These are phyloP conservation scores for Parafenestella ontariensis DNA, from an alignment of 2,329 filamentous ascomycete genomes.

Conservation along the genomic window DNA sequence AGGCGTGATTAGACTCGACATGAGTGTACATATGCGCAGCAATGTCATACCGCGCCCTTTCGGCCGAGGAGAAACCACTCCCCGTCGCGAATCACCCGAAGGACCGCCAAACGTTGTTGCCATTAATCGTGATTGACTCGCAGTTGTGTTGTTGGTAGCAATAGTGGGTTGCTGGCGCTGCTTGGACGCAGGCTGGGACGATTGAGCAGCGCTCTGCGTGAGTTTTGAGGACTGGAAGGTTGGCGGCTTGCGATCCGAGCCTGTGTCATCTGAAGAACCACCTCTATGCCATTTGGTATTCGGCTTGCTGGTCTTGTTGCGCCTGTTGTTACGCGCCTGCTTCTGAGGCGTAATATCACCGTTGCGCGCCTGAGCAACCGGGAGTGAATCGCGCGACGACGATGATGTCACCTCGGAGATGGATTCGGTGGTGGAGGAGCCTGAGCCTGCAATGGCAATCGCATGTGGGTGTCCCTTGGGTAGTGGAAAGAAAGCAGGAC, in stretches of 20 bases:
- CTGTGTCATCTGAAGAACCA: slow-evolving; percentile 38
- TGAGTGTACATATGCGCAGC: slow-evolving; percentile 5
- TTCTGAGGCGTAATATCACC: slow-evolving; percentile 35
- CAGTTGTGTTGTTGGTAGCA: slow-evolving; percentile 21
- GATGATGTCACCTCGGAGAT: slow-evolving; percentile 40
- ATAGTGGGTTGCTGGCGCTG: slow-evolving; percentile 22
- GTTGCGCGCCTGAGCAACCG: slow-evolving; percentile 30
- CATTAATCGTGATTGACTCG: slow-evolving; percentile 41
- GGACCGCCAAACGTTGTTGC: slow-evolving; percentile 46
- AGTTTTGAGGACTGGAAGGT: slow-evolving; percentile 26
- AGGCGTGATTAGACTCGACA: slow-evolving; percentile 27
- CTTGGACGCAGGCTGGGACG: slow-evolving; percentile 26
- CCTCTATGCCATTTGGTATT: slow-evolving; percentile 41
- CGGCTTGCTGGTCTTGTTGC: slow-evolving; percentile 34
- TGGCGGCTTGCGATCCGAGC: slow-evolving; percentile 31
- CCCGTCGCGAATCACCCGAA: slow-evolving; percentile 51
- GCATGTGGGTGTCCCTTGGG: slow-evolving; percentile 34
- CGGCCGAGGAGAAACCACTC: slow-evolving; percentile 52
- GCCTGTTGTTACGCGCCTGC: slow-evolving; percentile 34
- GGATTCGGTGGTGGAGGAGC: slow-evolving; percentile 32
- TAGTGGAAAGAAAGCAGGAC: slow-evolving; percentile 16
- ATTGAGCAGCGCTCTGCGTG: slow-evolving; percentile 19
- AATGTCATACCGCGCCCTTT: slow-evolving; percentile 51
- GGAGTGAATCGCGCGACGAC: slow-evolving; percentile 39
- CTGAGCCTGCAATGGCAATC: slow-evolving; percentile 33